Evolutionary conservation across 176 grass and related monocot species (phyloP).

Genomic region (Oryza rufipogon): DNA sequence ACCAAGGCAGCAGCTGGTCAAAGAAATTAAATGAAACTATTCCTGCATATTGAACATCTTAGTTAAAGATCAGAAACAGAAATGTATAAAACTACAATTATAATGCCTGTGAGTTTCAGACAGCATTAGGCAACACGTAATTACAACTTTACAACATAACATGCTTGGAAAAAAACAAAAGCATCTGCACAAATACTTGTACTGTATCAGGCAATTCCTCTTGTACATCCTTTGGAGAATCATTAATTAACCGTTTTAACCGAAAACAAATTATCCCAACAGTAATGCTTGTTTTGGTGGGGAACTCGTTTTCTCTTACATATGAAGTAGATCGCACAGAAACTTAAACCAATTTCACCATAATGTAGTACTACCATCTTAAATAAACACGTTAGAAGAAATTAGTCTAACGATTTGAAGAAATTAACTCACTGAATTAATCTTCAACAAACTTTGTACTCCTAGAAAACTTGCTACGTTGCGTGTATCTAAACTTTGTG

Average conservation of each 20-base stretch:
- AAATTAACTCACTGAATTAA: background rate
- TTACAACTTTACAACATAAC: conserved; percentile 13
- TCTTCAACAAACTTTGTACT: background rate
- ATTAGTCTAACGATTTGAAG: background rate
- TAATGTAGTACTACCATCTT: background rate
- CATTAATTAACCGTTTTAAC: background rate
- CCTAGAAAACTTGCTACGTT: background rate
- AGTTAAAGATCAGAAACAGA: background rate
- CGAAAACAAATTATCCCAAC: background rate
- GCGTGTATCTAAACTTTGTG: background rate
- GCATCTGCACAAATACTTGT: background rate
- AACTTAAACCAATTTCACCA: background rate
- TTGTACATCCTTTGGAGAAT: background rate
- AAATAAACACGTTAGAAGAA: background rate
- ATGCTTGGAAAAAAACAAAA: background rate
- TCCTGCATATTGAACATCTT: background rate
- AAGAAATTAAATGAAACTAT: conserved; percentile 18
- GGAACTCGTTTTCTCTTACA: background rate
- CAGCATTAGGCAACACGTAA: conserved; percentile 9
- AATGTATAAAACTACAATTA: background rate
- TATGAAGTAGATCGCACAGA: background rate
- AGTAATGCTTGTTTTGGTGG: background rate
- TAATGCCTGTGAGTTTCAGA: background rate
- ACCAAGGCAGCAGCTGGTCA: background rate
- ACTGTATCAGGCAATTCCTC: background rate